phyloP scores from a whole-genome alignment of 2,329 filamentous ascomycete species.

The Botrytis cinerea region DNA sequence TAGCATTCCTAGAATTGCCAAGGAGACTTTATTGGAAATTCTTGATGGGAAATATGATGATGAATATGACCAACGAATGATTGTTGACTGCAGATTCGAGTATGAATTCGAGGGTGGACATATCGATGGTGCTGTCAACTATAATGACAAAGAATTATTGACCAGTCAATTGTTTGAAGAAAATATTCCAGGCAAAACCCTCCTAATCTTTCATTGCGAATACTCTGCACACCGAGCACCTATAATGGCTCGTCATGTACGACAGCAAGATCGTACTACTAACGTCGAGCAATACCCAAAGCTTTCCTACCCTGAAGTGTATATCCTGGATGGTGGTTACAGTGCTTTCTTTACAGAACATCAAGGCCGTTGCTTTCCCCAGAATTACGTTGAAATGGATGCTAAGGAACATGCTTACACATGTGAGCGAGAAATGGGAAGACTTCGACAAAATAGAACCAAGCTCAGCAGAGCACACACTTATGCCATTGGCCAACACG shows the following conservation, averaged over 20 bases:
- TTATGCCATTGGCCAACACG: slow-evolving; percentile 86
- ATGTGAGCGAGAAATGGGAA: slow-evolving; percentile 92
- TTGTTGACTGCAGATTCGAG: slow-evolving; percentile 97
- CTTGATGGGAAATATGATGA: slow-evolving; percentile 81
- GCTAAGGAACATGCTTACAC: slow-evolving; percentile 88
- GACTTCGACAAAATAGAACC: slow-evolving; percentile 80
- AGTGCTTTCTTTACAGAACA: slow-evolving; percentile 86
- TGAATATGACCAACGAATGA: slow-evolving; percentile 75
- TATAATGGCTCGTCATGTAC: slow-evolving; percentile 92
- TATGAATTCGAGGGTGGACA: slow-evolving; percentile 98
- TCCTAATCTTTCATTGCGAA: slow-evolving; percentile 95
- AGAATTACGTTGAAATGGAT: slow-evolving; percentile 96
- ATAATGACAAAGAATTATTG: slow-evolving; percentile 92
- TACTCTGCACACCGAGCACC: slow-evolving; percentile 96
- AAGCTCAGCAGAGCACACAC: slow-evolving; percentile 88
- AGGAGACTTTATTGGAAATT: slow-evolving; percentile 79
- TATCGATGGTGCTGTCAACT: slow-evolving; percentile 90
- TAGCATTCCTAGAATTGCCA: slow-evolving; percentile 82
- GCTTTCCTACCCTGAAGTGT: slow-evolving; percentile 94
- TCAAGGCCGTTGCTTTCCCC: slow-evolving; percentile 80
- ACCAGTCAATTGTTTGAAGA: slow-evolving; percentile 73
- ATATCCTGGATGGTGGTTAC: slow-evolving; percentile 95
- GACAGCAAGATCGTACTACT: slow-evolving; percentile 79
- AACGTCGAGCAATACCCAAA: slow-evolving; percentile 86
- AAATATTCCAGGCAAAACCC: slow-evolving; percentile 67